Base-by-base conservation (phyloP, 2,329 filamentous ascomycete species). In the Penicillium sp. region DNA sequence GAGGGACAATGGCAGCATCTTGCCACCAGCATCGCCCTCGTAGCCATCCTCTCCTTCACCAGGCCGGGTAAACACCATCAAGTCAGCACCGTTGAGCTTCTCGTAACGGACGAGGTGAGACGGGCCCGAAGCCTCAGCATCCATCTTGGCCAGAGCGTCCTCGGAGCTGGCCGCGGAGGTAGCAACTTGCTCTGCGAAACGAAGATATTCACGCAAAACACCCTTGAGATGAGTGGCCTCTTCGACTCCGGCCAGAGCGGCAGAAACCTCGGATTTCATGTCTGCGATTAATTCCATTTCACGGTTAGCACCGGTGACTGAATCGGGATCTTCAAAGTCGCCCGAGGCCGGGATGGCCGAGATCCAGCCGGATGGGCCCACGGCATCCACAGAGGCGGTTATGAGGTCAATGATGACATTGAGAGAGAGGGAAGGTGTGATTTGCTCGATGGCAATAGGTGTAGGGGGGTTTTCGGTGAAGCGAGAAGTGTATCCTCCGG, bases 1-100 rank as follows among this genome's bases (percentile, higher is more conserved):
- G 54, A 90, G 75, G 6, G 89, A 89, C 1, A 95, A 72, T 8
- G 89, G 89, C 44, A 95, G 73, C 60, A 86, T 71, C 57, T 69
- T 70, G 18, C 66, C 66, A 41, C 62, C 60, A 3, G 58, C 62
- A 36, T 71, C 68, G 25, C 61, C 63, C 37, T 65, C 63, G 12
- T 50, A 57, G 18, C 62, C 60, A 41, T 67, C 64, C n/a, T 64
- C 64, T 10, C 55, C 56, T 38, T 64, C 63, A 25, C 56, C 53
- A 9, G 62, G 54, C 6, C 43, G 55, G 36, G 59, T 55, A 41
- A 63, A 69, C 29, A 68, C 54, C 49, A 70, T 53, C 41, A 72
- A 62, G 35, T 72, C 65, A 9, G 68, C 71, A 18, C 68, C 71
- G 47, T 72, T 71, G 45, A 69, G 56, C 41, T 71, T 70, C 57